Base-by-base conservation (phyloP, 352 stramenopile species). In the Hyaloperonospora arabidopsidis region DNA sequence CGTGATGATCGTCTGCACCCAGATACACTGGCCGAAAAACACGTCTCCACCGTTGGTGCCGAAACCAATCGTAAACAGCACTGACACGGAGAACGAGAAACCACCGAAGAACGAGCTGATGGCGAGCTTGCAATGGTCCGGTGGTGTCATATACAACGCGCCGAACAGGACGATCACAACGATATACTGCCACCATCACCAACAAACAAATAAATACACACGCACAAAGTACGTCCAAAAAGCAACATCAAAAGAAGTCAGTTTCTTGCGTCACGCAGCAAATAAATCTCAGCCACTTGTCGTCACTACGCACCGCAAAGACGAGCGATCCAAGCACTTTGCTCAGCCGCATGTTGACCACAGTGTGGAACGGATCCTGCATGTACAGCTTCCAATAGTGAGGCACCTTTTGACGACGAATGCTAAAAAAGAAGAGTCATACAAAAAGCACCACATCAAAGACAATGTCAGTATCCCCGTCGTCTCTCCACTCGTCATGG, bases 1-100 rank as follows among this genome's bases (percentile, higher is more conserved):
- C 23, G 94, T 93, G 56, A 98, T 96, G 32, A 98, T 67, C 8
- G 92, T 73, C 54, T 98, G 83, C 55, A 97, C 89, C 54, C 83
- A 93, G 49, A 80, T 90, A 60, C 95, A 98, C 34, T 86, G 72
- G 23, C 82, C 82, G 68, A 98, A 98, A 69, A 89, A 93, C 2
- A 93, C 71, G 48, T 90, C 79, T 28, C 76, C 80, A 23, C 75
- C 76, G 47, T 87, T 87, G 15, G 77, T 82, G 48, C 79, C 79
- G 54, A 93, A 90, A 39, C 79, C 83, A 49, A 91, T 90, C 0
- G 76, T 88, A 55, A 89, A 89, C 13, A 89, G 65, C 32, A 85
- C 78, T 7, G 80, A 89, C 18, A 87, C 77, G 45, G 80, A 89
- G 55, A 93, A 91, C 23, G 77, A 84, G 52, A 88, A 93, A 17